These are phyloP conservation scores for Dissoconium aciculare DNA, from an alignment of 2,329 filamentous ascomycete genomes.

Conservation along the genomic window DNA sequence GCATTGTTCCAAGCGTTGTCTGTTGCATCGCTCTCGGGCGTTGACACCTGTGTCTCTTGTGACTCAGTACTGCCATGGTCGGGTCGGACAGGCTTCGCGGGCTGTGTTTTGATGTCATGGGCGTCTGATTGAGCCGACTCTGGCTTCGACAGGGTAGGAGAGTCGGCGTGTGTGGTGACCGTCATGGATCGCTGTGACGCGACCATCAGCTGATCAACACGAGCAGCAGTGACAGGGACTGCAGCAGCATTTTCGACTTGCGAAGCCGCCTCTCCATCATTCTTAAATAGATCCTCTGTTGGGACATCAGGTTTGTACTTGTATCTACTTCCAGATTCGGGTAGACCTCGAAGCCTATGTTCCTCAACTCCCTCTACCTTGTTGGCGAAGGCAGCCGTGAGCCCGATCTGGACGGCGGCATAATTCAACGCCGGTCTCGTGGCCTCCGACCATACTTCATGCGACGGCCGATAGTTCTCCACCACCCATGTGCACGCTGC, in stretches of 20 bases:
- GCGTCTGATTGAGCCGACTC: conserved; percentile 17
- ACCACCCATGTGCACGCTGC: conserved; percentile 32
- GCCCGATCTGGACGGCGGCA: conserved; percentile 17
- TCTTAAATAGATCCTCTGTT: conserved; percentile 14
- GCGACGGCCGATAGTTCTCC: conserved; percentile 24
- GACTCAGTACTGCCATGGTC: conserved; percentile 15
- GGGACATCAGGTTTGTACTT: conserved; percentile 9
- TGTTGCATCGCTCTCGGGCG: conserved; percentile 29
- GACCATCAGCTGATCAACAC: conserved; percentile 20
- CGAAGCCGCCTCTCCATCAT: no score
- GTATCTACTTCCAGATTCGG: conserved; percentile 9
- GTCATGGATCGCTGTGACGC: conserved; percentile 7
- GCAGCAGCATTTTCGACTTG: no score
- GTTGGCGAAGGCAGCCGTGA: not conserved
- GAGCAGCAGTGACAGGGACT: conserved; percentile 7
- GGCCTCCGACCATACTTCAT: conserved; percentile 21
- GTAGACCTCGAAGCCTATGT: conserved; percentile 4
- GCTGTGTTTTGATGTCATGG: conserved; percentile 20
- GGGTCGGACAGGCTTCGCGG: conserved; percentile 19
- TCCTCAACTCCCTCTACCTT: conserved; percentile 5
- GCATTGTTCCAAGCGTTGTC: conserved; percentile 26
- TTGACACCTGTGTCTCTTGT: conserved; percentile 23
- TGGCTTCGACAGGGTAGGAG: conserved; percentile 13
- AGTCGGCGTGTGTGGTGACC: conserved; percentile 1
- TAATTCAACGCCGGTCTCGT: conserved; percentile 22